These are phyloP conservation scores for Erodium chrysanthum DNA, from an alignment of 441 rosid genomes.

Conservation along the genomic window DNA sequence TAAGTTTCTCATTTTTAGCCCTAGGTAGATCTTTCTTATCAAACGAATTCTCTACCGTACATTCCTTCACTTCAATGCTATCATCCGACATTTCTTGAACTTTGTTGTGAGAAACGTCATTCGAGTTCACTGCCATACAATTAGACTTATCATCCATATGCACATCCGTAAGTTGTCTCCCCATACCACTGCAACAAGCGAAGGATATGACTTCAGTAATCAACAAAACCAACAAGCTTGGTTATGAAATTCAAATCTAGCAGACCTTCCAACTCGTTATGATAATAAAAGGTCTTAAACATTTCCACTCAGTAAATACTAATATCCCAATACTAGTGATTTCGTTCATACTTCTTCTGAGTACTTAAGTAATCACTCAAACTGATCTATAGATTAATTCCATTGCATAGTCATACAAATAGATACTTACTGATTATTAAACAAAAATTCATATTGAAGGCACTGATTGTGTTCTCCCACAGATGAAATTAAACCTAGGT, in stretches of 20 bases:
- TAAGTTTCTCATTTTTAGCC: constrained; percentile 27
- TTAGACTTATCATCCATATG: constrained; percentile 51
- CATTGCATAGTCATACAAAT: too few species aligned
- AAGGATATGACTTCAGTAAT: not conserved
- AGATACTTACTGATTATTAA: too few species aligned
- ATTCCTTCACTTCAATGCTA: constrained; percentile 36
- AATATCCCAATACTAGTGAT: not conserved
- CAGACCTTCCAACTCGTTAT: not conserved
- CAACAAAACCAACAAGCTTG: not conserved
- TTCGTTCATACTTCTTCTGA: not conserved
- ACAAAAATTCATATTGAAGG: too few species aligned
- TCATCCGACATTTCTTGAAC: constrained; percentile 31
- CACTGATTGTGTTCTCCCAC: too few species aligned
- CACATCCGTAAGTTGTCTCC: constrained; percentile 48
- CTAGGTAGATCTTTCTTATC: constrained; percentile 36
- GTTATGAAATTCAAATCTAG: not conserved
- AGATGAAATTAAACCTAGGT: too few species aligned
- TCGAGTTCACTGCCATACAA: constrained; percentile 29
- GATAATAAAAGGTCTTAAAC: not conserved
- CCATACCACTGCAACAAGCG: constrained; percentile 59
- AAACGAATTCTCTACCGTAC: constrained; percentile 23
- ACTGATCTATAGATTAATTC: too few species aligned
- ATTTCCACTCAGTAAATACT: not conserved
- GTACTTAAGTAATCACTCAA: not conserved
- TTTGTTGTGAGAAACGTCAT: constrained; percentile 30